Base-by-base conservation (phyloP, 306 rosid species). In the Castanea sativa region DNA sequence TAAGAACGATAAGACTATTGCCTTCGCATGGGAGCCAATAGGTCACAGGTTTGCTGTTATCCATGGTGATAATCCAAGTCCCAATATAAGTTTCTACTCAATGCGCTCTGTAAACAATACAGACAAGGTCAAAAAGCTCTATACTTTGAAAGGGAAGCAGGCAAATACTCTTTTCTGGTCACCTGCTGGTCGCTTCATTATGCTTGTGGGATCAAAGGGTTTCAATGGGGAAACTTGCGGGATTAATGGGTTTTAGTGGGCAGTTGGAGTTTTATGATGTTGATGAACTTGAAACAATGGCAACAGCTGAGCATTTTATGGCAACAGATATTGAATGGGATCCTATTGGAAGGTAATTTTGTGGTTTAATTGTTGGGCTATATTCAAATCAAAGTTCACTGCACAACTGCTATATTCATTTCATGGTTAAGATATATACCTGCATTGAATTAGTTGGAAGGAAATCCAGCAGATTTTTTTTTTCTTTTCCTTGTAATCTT, bases 101-200 rank as follows among this genome's bases (percentile, higher is more conserved):
- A 91, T 91, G 95, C 86, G 90, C 45, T 80, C 79, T 30, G 71
- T 81, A 65, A 83, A 85, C 75, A 76, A 89, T 63, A 60, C 89
- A 33, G 89, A 91, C 29, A 86, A 92, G 18, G 89, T 91, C 45
- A 85, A 87, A 11, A 91, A 89, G 84, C 95, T 91, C 45, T 75
- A 82, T 20, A 91, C 95, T 74, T 85, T 91, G 15, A 91, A 91
- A 79, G 95, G 95, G 32, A 91, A 91, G 88, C 92, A 87, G 59
- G 92, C 95, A n/a, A 91, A 91, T 84, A 86, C 95, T 32, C 95
- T 89, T 77, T 91, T 84, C 84, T 91, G 95, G 95, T 91, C 95
- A 51, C 95, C 95, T 57, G 69, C 87, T 16, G 95, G 95, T 41
- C 90, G 55, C 74, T 91, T 80, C 79, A 85, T 91, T 20, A 86